Evolutionary conservation across 345 rosid species (phyloP).

Genomic region (Salix brachista): DNA sequence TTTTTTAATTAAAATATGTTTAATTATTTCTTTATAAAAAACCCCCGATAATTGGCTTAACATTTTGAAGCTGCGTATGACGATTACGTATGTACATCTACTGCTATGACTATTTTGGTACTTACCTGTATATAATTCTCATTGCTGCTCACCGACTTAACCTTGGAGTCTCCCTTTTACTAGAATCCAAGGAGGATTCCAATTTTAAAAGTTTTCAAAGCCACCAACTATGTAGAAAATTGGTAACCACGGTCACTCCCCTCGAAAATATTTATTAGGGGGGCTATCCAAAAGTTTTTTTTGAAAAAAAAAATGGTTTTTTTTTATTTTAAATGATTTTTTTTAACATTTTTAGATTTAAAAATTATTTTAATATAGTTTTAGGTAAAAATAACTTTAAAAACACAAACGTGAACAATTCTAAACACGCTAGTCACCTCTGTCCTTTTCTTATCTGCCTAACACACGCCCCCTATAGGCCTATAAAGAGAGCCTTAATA

Average conservation of each 20-base stretch:
- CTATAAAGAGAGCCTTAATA: background rate
- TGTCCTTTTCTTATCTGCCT: background rate
- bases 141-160: background rate
- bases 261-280: no score
- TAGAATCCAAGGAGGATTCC: background rate
- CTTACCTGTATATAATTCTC: background rate
- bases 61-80: background rate
- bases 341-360: no score
- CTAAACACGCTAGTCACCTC: background rate
- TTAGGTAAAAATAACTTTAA: no score
- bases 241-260: background rate
- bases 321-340: no score
- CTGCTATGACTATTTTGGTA: background rate
- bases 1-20: no score
- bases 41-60: background rate
- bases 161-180: background rate
- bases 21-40: no score
- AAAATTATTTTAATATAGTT: no score
- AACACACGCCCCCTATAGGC: background rate
- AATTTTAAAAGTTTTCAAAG: background rate
- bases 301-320: no score
- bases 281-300: no score
- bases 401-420: no score
- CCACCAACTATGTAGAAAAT: background rate
- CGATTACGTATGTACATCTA: background rate